Conservation (phyloP, 108 stramenopile genomes). For the Nitzschia inconspicua region DNA sequence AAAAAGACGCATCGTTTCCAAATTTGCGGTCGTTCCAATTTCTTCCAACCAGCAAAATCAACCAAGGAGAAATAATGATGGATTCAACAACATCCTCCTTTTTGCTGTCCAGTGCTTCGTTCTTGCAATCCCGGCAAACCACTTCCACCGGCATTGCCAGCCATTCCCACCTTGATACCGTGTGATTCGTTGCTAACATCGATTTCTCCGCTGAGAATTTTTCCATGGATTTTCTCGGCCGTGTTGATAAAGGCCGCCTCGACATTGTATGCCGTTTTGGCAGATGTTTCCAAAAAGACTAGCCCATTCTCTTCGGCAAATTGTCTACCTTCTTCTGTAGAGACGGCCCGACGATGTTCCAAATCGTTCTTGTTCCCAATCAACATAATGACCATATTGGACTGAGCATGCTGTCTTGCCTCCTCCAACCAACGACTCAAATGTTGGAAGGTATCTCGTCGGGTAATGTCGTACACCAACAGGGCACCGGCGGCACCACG, state of each 20-base stretch:
- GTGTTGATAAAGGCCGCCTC: conserved; percentile 98
- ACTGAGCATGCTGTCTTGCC: conserved; percentile 94
- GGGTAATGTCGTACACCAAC: conserved; percentile 98
- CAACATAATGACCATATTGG: conserved; percentile 99
- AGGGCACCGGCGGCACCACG: conserved; percentile 98
- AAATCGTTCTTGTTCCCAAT: conserved; percentile 97
- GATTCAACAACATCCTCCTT: conserved; percentile 33
- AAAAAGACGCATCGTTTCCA: too few species aligned
- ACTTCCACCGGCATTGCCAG: conserved; percentile 38
- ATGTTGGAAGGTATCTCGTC: conserved; percentile 98
- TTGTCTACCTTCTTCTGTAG: conserved; percentile 84
- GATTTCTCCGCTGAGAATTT: conserved; percentile 94
- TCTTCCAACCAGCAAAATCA: too few species aligned
- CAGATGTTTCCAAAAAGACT: conserved; percentile 97
- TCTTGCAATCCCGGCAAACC: conserved; percentile 26
- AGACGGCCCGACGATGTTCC: conserved; percentile 89
- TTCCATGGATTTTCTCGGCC: conserved; percentile 96
- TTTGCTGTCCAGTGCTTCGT: conserved; percentile 2
- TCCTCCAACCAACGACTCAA: conserved; percentile 98
- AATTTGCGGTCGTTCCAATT: too few species aligned
- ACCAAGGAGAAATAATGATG: too few species aligned
- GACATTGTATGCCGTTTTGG: conserved; percentile 97
- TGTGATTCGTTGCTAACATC: conserved; percentile 95
- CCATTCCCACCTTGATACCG: conserved; percentile 96
- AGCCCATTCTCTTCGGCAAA: conserved; percentile 98